Evolutionary conservation across 2,329 filamentous ascomycete genomes (phyloP), one percentile per base, ranked within the genome.

Genomic region (Colletotrichum caudatum): DNA sequence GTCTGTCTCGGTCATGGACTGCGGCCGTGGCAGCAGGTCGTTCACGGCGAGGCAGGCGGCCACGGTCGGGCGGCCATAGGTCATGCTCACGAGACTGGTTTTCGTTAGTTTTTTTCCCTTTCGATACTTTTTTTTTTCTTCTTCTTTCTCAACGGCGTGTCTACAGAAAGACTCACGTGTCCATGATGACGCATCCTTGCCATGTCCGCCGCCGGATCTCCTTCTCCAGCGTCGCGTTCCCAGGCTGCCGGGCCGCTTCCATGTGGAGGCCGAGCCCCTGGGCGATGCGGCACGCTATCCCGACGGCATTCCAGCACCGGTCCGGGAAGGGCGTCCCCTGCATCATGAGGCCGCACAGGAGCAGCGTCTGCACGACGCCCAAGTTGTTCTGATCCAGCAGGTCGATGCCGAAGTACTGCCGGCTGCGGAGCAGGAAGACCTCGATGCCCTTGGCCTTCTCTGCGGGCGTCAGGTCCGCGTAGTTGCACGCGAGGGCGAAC

Each of bases 251-350:
- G 18, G 23, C 73, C 46, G 71, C 74, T 33, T 76, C 76, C 9
- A 78, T 77, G 64, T 85, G 83, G 44, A 86, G 72, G 0, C 83
- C 83, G 3, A 85, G 74, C 0, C 82, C 82, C 56, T 82, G 80
- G 0, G 81, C 83, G 12, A 84, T 76, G 3, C 83, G 77, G 61
- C 80, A 82, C 0, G 84, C 83, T 6, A 84, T 62, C 1, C 83
- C 83, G 5, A 84, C 79, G 0, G 80, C 76, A 58, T 83, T 82
- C 82, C 83, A 85, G 70, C 82, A 84, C 11, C 81, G 77, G 29
- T 78, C 79, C 0, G 82, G 79, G 63, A 82, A 82, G 0, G 80
- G 78, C 1, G 83, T 83, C 54, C 81, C 80, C 56, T 84, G 82
- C 3, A 85, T 75, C 26, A 80, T 77, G 0, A 84, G 74, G 0